Evolutionary conservation across 2,329 filamentous ascomycete genomes (phyloP).

Genomic region (Phoma sp.): DNA sequence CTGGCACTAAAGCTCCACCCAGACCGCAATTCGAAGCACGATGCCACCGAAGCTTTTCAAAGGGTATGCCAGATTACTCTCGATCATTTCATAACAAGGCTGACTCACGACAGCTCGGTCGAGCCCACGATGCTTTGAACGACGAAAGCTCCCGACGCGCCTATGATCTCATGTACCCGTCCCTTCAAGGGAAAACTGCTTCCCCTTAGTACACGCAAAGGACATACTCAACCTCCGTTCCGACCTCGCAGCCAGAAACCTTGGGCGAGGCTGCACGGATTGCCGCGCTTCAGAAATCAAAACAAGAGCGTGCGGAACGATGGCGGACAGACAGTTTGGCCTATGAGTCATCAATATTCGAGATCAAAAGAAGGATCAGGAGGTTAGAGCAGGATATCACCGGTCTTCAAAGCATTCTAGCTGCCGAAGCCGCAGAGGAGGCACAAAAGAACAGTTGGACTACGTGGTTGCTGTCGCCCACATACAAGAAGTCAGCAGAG

Average conservation of each 20-base stretch:
- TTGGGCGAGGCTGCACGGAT: constrained; percentile 30
- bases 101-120: constrained; percentile 34
- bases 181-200: constrained; percentile 16
- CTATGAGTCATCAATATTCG: constrained; percentile 21
- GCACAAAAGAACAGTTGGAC: constrained; percentile 45
- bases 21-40: constrained; percentile 38
- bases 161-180: constrained; percentile 47
- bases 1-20: constrained; percentile 49
- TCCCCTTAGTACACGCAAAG: not conserved
- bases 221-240: not conserved
- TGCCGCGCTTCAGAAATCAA: constrained; percentile 34
- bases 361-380: constrained; percentile 26
- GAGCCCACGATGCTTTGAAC: constrained; percentile 49
- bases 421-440: constrained; percentile 37
- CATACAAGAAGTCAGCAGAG: constrained; percentile 37
- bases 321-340: constrained; percentile 33
- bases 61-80: constrained; percentile 32
- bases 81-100: constrained; percentile 29
- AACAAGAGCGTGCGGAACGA: constrained; percentile 37
- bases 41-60: constrained; percentile 49
- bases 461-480: constrained; percentile 32
- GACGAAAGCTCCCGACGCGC: constrained; percentile 38
- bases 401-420: constrained; percentile 31
- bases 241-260: not conserved
- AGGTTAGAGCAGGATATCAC: constrained; percentile 38